Conservation (phyloP, 495 filamentous ascomycete species). For the Friedmanniomyces endolithicus region DNA sequence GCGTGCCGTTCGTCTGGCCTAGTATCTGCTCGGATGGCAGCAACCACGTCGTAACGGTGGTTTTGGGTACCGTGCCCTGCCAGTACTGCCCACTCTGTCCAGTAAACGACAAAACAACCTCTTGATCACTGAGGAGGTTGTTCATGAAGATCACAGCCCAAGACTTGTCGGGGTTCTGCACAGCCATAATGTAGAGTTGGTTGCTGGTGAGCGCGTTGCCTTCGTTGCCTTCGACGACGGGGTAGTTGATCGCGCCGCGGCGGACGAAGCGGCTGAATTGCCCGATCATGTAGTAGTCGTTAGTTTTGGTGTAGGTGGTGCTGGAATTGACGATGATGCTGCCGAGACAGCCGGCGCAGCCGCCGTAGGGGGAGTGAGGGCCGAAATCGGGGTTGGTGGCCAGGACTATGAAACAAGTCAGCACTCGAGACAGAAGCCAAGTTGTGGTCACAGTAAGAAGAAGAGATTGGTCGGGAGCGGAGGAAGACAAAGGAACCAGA, state of each 20-base stretch:
- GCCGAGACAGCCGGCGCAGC: slow-evolving; percentile 39
- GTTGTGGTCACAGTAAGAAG: no score
- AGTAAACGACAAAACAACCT: slow-evolving; percentile 10
- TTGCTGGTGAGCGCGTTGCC: slow-evolving; percentile 2
- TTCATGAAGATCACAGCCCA: slow-evolving; percentile 19
- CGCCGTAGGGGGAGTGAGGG: slow-evolving; percentile 38
- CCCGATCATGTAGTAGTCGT: slow-evolving; percentile 46
- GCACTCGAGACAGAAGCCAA: no score
- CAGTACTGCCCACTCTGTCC: slow-evolving; percentile 2
- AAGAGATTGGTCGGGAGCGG: no score
- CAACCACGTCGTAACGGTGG: slow-evolving; percentile 11
- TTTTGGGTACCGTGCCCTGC: slow-evolving; percentile 10
- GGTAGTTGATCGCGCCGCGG: slow-evolving; percentile 31
- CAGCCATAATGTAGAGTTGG: slow-evolving; percentile 12
- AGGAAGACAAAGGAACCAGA: no score
- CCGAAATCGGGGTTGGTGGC: slow-evolving; percentile 40
- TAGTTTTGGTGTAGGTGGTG: slow-evolving; percentile 33
- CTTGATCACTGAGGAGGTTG: slow-evolving; percentile 7
- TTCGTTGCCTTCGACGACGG: slow-evolving; percentile 10
- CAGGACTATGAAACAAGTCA: no score
- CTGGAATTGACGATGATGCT: slow-evolving; percentile 36
- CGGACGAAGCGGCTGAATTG: slow-evolving; percentile 48
- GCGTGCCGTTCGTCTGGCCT: background rate
- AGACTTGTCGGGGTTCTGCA: slow-evolving; percentile 12
- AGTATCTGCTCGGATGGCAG: slow-evolving; percentile 11